Conservation (phyloP, 2,329 filamentous ascomycete species). For the Penicillium sp. region DNA sequence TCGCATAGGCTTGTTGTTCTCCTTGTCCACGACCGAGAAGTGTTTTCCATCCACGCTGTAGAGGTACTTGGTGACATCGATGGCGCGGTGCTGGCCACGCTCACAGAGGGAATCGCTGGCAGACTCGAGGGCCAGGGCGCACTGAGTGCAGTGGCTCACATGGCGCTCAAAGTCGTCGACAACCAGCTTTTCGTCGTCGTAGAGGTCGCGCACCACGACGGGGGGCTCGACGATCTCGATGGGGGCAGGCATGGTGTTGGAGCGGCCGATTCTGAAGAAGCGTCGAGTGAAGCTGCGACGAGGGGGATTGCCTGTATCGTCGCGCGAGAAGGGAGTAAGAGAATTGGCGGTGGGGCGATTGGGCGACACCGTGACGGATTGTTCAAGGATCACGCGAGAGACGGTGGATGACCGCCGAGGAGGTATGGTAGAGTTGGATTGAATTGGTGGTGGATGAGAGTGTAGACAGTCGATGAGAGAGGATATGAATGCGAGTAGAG, state of each 20-base stretch:
- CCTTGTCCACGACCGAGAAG: constrained; percentile 52
- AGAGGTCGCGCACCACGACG: constrained; percentile 43
- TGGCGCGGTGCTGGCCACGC: constrained; percentile 43
- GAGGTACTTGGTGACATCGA: constrained; percentile 45
- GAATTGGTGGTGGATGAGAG: constrained; percentile 17
- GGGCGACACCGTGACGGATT: constrained; percentile 41
- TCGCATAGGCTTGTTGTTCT: constrained; percentile 44
- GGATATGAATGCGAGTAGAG: background rate
- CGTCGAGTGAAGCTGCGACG: constrained; percentile 25
- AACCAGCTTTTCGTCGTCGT: constrained; percentile 46
- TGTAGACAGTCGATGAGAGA: background rate
- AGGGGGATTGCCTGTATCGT: constrained; percentile 28
- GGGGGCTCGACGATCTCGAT: constrained; percentile 34
- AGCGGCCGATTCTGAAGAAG: constrained; percentile 30
- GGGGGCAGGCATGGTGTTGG: constrained; percentile 41
- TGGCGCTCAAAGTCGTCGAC: constrained; percentile 47
- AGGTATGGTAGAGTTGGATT: background rate
- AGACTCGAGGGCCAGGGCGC: constrained; percentile 38
- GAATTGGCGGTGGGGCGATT: constrained; percentile 33
- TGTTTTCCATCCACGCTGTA: constrained; percentile 46
- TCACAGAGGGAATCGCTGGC: constrained; percentile 41
- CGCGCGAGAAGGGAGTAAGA: constrained; percentile 28
- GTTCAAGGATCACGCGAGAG: constrained; percentile 24
- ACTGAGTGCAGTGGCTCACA: constrained; percentile 43
- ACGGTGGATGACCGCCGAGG: constrained; percentile 19